Conservation (phyloP, 176 grass and related monocot genomes). For the Triticum turgidum region DNA sequence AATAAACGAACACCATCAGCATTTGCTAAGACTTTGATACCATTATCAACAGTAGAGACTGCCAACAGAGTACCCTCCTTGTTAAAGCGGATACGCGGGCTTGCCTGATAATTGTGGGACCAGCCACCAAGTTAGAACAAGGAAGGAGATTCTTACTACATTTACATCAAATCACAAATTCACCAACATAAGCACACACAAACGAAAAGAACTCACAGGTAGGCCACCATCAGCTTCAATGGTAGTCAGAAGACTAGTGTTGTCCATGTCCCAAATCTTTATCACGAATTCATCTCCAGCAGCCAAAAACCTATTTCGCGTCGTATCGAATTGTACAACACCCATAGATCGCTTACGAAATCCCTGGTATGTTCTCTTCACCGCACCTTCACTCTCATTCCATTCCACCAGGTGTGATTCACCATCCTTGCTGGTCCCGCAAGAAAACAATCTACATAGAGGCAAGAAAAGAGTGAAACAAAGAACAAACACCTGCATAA, state of each 20-base stretch:
- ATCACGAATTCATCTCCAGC: conserved; percentile 96
- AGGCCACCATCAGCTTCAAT: conserved; percentile 94
- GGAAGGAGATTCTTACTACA: not conserved
- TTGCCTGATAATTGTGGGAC: conserved; percentile 50
- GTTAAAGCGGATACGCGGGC: conserved; percentile 91
- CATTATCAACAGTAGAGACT: conserved; percentile 86
- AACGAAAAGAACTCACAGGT: conserved; percentile 49
- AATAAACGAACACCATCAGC: conserved; percentile 79
- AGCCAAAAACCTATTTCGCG: conserved; percentile 83
- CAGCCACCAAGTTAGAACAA: conserved; percentile 27
- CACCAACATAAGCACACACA: conserved; percentile 14
- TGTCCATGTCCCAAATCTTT: conserved; percentile 99
- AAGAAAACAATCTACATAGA: conserved; percentile 85
- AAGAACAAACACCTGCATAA: conserved; percentile 17
- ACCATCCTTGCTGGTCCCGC: conserved; percentile 99
- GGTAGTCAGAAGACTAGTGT: conserved; percentile 77
- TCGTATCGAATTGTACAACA: conserved; percentile 98
- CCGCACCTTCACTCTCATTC: conserved; percentile 98
- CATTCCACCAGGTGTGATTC: conserved; percentile 97
- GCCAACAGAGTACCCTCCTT: conserved; percentile 92
- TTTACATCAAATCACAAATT: conserved; percentile 5
- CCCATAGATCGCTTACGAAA: conserved; percentile 88
- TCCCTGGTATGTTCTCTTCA: conserved; percentile 97
- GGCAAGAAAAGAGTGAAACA: not conserved
- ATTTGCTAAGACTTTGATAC: conserved; percentile 97